Evolutionary conservation across 805 yeast species (phyloP).

Genomic region (Ogataea pignaliae): DNA sequence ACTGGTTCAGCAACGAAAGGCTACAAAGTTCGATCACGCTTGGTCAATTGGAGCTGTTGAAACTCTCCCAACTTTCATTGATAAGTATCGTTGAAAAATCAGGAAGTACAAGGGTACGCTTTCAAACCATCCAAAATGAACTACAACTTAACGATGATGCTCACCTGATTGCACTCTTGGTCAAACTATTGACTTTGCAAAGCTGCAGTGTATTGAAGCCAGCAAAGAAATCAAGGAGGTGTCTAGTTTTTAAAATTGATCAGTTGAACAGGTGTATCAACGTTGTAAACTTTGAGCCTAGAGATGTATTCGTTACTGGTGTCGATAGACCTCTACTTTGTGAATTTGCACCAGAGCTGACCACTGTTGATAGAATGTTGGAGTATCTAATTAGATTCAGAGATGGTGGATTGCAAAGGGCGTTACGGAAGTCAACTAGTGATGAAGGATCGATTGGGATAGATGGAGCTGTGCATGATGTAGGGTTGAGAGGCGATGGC

Average conservation of each 20-base stretch:
- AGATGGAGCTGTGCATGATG: background rate
- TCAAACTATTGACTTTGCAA: constrained; percentile 1
- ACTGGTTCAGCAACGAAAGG: constrained; percentile 11
- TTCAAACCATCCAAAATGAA: background rate
- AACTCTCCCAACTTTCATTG: background rate
- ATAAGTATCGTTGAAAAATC: background rate
- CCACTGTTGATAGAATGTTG: constrained; percentile 5
- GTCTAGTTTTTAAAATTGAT: constrained; percentile 16
- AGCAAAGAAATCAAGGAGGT: constrained; percentile 3
- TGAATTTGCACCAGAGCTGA: background rate
- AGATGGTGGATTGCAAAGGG: background rate
- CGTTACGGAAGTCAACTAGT: background rate
- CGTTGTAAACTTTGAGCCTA: constrained; percentile 6
- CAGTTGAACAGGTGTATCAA: constrained; percentile 5
- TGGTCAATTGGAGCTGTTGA: background rate
- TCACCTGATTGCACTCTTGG: background rate
- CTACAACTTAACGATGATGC: background rate
- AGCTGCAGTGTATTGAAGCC: constrained; percentile 9
- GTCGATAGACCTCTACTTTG: constrained; percentile 14
- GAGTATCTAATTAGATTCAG: constrained; percentile 6
- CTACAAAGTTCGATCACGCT: background rate
- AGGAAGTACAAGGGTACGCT: background rate
- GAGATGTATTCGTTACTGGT: constrained; percentile 16
- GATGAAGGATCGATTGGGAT: background rate
- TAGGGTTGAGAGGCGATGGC: constrained; percentile 2